Evolutionary conservation across 139 green algal species (phyloP), one percentile per base, ranked within the genome.

Genomic region (Closterium sp.): DNA sequence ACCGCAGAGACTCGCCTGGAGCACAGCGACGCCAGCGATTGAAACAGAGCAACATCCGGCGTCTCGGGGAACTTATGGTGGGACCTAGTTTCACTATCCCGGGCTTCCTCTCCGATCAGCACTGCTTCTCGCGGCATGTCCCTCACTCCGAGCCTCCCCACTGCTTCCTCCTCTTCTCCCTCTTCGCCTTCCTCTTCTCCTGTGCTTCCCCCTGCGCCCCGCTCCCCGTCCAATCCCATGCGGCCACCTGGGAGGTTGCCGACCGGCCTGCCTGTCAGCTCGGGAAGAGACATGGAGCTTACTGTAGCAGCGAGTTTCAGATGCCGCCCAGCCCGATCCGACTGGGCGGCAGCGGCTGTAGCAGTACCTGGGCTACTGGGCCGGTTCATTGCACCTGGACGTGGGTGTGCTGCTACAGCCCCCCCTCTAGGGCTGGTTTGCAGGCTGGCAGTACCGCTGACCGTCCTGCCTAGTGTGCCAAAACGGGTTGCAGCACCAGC

Each of bases 121-220:
- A 76, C 25, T 19, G 55, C 55, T 76, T 19, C 55, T 28, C 25
- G 55, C 55, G 23, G 84, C 84, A 35, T 35, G 33, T 87, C 84
- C 33, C 33, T 16, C 84, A 19, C 84, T 83, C 84, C 84, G 23
- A 83, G 33, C 84, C 55, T 76, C 55, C 55, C 55, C 55, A 76
- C 5, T 76, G 31, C 28, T 12, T 87, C 76, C 76, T 91, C 88
- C 69, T 90, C 88, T 91, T 90, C 88, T 91, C 31, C 88, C 88
- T 91, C 76, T 12, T 91, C 66, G 34, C 30, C 86, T 34, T 89
- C 35, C 35, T 10, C 86, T 3, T n/a, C 86, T 33, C 23, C 87
- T 32, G 8, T 32, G 31, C n/a, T 90, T 8, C 28, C 25, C 36
- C 35, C 21, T 16, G 1, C 34, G 33, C 88, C 87, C 28, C 86